These are phyloP conservation scores for Agrocybe pediades DNA, from an alignment of 768 basidiomycete species.

Conservation along the genomic window DNA sequence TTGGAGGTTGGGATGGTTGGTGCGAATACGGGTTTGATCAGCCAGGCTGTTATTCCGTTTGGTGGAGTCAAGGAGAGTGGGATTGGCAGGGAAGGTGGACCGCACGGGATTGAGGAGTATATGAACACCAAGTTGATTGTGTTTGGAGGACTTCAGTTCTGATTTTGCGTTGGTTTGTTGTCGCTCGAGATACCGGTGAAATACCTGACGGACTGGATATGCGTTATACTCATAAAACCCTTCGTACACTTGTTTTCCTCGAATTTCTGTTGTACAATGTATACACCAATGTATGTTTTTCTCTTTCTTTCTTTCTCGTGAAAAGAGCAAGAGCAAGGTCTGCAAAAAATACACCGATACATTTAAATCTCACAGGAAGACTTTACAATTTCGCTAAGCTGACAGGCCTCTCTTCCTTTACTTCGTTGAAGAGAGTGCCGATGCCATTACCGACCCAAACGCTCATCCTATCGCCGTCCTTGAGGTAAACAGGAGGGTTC, in stretches of 20 bases:
- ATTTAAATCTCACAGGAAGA: too few relatives aligned
- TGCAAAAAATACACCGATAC: background rate
- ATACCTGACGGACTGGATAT: too few relatives aligned
- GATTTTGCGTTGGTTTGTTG: constrained; percentile 1
- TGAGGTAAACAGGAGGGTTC: constrained; percentile 69
- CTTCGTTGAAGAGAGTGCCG: constrained; percentile 78
- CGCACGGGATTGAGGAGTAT: constrained; percentile 88
- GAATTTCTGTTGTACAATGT: background rate
- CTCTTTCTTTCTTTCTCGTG: background rate
- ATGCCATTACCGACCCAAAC: constrained; percentile 74
- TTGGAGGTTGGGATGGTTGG: constrained; percentile 94
- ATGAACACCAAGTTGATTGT: constrained; percentile 80
- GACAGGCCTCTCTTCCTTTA: constrained; percentile 61
- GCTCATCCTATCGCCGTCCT: constrained; percentile 71
- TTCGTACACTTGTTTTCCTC: background rate
- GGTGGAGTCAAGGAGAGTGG: constrained; percentile 94
- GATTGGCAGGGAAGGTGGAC: constrained; percentile 74
- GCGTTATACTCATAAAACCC: too few relatives aligned
- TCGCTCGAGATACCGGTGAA: too few relatives aligned
- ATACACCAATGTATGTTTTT: background rate
- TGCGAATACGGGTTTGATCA: constrained; percentile 78
- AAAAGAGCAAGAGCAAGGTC: background rate
- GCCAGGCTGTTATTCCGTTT: constrained; percentile 81
- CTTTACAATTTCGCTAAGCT: constrained; percentile 43
- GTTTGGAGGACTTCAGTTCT: constrained; percentile 65